These are phyloP conservation scores for Gardenia jasminoides DNA, from an alignment of 257 asterid species.

Conservation along the genomic window DNA sequence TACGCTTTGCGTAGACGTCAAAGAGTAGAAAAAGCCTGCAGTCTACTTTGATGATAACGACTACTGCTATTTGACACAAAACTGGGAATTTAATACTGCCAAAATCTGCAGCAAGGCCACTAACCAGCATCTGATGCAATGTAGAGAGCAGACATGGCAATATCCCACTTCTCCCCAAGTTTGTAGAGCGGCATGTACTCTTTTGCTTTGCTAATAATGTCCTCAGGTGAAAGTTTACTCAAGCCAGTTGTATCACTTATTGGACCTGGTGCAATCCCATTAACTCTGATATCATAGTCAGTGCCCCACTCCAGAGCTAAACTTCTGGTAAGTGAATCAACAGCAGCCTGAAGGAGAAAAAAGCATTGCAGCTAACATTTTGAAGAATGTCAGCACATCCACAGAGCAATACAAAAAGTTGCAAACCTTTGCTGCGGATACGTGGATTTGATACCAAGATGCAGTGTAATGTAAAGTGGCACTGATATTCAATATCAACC, in stretches of 20 bases:
- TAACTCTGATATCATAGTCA: conserved; percentile 76
- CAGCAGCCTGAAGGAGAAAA: conserved; percentile 57
- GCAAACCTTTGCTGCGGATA: conserved; percentile 88
- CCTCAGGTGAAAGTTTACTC: conserved; percentile 69
- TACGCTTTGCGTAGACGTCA: neutral
- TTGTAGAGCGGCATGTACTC: conserved; percentile 56
- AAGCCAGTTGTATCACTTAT: conserved; percentile 73
- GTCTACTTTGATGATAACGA: neutral
- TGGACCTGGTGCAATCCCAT: conserved; percentile 92
- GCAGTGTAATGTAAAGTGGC: conserved; percentile 93
- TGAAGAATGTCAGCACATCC: conserved; percentile 1
- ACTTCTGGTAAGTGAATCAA: conserved; percentile 77
- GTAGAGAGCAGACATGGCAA: conserved; percentile 88
- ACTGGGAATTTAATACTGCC: neutral
- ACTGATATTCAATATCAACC: conserved; percentile 75
- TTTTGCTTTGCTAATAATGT: conserved; percentile 38
- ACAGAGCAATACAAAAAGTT: conserved; percentile 5
- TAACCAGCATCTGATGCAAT: conserved; percentile 85
- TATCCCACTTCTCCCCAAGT: conserved; percentile 89
- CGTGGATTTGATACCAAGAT: conserved; percentile 90
- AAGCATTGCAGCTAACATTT: conserved; percentile 5
- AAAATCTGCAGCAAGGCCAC: conserved; percentile 15
- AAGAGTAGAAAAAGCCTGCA: neutral
- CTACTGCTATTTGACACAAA: conserved; percentile 1
- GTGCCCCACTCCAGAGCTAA: conserved; percentile 95